phyloP scores from a whole-genome alignment of 352 stramenopile genomes.

The Pythium folliculosum region DNA sequence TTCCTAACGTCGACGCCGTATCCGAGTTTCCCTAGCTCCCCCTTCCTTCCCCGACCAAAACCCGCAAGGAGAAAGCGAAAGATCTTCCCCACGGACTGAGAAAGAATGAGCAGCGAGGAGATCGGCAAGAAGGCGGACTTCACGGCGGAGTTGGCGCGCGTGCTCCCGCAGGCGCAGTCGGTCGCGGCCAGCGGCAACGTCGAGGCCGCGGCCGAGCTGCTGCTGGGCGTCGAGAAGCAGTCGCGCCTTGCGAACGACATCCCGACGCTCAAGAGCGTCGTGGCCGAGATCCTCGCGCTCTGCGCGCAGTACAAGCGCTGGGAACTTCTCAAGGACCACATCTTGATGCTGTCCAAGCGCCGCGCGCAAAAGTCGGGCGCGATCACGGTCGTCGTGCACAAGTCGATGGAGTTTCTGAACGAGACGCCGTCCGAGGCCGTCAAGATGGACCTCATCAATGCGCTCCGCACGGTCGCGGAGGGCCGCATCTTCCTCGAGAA shows the following conservation, averaged over 20 bases:
- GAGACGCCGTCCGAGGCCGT: slow-evolving; percentile 81
- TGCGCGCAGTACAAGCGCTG: slow-evolving; percentile 87
- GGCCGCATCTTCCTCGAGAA: slow-evolving; percentile 98
- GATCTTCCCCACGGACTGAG: slow-evolving; percentile 15
- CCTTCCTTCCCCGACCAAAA: not conserved
- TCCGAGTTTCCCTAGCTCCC: not conserved
- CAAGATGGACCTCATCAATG: slow-evolving; percentile 93
- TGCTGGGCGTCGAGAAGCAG: slow-evolving; percentile 88
- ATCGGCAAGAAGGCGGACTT: slow-evolving; percentile 84
- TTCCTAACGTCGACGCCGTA: not conserved
- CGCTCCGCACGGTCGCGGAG: slow-evolving; percentile 93
- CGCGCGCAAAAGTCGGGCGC: slow-evolving; percentile 88
- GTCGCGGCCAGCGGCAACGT: slow-evolving; percentile 75
- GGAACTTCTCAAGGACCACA: slow-evolving; percentile 87
- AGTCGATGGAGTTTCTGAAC: slow-evolving; percentile 79
- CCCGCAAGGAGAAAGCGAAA: slow-evolving; percentile 9
- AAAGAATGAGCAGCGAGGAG: slow-evolving; percentile 51
- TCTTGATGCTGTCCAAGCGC: slow-evolving; percentile 87
- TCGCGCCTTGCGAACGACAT: slow-evolving; percentile 82
- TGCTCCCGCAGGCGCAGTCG: slow-evolving; percentile 69
- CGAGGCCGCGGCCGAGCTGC: slow-evolving; percentile 74
- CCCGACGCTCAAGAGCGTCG: slow-evolving; percentile 81
- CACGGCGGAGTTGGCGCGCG: slow-evolving; percentile 56
- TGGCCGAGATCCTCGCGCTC: slow-evolving; percentile 70
- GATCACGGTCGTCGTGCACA: slow-evolving; percentile 84